phyloP scores from a whole-genome alignment of 129 eudicot genomes.

The Tanacetum coccineum region DNA sequence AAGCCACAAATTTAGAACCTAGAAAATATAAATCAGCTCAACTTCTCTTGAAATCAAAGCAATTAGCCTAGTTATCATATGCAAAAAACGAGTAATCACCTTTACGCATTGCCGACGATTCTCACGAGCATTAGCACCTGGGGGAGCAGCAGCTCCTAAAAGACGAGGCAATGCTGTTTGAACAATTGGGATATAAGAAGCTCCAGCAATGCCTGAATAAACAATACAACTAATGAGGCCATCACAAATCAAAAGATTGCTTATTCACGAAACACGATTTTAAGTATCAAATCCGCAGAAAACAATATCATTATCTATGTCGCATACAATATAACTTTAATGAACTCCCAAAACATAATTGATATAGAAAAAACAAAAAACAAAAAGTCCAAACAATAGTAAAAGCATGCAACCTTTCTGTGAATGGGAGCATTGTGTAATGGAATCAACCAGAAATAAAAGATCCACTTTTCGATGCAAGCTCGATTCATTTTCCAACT shows the following conservation, averaged over 20 bases:
- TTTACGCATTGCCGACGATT: constrained; percentile 83
- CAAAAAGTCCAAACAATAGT: neutral
- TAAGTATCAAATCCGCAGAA: too few relatives aligned
- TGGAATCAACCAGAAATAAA: constrained; percentile 86
- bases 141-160: constrained; percentile 81
- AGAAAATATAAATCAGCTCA: constrained; percentile 9
- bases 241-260: too few relatives aligned
- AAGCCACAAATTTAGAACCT: constrained; percentile 82
- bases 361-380: constrained; percentile 1
- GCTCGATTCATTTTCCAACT: constrained; percentile 74
- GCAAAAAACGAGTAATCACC: constrained; percentile 36
- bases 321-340: constrained; percentile 2
- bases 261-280: too few relatives aligned
- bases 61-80: constrained; percentile 6
- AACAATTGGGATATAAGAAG: constrained; percentile 72
- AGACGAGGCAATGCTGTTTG: constrained; percentile 87
- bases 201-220: constrained; percentile 67
- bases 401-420: constrained; percentile 54
- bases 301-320: too few relatives aligned
- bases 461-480: constrained; percentile 81
- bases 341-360: neutral
- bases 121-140: constrained; percentile 74
- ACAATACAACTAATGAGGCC: neutral
- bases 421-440: constrained; percentile 87
- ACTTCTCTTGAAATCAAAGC: constrained; percentile 1